phyloP scores from a whole-genome alignment of 306 rosid genomes.

The Citrullus amarus region DNA sequence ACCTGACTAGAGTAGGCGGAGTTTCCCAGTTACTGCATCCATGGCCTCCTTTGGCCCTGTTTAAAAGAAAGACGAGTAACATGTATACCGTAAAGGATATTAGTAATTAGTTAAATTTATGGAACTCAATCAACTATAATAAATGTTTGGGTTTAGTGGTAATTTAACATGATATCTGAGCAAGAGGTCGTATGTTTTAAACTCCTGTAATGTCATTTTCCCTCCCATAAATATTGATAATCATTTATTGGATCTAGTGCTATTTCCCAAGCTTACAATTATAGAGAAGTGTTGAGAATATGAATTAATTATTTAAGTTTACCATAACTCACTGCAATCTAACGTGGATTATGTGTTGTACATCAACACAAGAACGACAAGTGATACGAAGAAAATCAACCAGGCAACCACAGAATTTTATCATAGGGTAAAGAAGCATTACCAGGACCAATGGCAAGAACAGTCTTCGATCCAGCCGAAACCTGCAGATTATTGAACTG shows the following conservation, averaged over 20 bases:
- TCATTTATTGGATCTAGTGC: neutral
- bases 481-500: slow-evolving; percentile 36
- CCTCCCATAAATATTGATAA: neutral
- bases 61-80: slow-evolving; percentile 3
- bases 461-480: slow-evolving; percentile 69
- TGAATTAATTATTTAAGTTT: neutral
- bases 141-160: too few species aligned
- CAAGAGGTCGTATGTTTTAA: neutral
- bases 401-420: neutral
- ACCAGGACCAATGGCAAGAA: slow-evolving; percentile 97
- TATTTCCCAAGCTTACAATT: neutral
- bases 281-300: neutral
- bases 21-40: slow-evolving; percentile 69
- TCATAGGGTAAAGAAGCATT: neutral
- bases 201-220: neutral
- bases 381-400: neutral
- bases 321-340: neutral
- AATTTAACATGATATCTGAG: neutral
- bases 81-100: neutral
- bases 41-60: slow-evolving; percentile 59
- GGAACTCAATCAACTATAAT: neutral
- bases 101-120: neutral
- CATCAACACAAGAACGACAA: neutral
- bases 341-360: neutral
- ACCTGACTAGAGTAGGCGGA: slow-evolving; percentile 41